phyloP scores from a whole-genome alignment of 352 stramenopile species.

The Pythium vanterpoolii region DNA sequence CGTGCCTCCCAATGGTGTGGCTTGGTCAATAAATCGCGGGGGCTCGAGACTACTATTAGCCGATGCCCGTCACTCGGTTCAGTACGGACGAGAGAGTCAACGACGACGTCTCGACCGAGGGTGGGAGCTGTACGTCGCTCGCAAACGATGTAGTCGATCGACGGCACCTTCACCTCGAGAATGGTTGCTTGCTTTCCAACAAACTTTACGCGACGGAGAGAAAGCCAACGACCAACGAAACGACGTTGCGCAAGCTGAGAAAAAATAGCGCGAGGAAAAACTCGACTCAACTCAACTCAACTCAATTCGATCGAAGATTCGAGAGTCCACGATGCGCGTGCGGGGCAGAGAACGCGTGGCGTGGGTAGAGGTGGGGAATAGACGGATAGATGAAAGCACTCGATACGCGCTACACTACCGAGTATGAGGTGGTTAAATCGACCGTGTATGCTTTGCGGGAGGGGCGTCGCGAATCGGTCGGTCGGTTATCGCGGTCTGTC shows the following conservation, averaged over 20 bases:
- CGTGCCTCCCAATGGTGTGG: slow-evolving; percentile 3
- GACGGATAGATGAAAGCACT: neutral
- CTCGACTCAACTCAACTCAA: no score
- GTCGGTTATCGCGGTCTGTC: slow-evolving; percentile 5
- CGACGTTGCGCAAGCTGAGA: neutral
- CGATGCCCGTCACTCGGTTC: slow-evolving; percentile 46
- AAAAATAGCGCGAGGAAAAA: no score
- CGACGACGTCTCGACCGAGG: slow-evolving; percentile 43
- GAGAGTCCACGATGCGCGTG: neutral
- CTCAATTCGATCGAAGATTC: neutral
- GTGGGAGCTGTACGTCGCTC: slow-evolving; percentile 34
- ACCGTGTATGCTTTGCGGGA: neutral
- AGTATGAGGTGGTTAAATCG: neutral
- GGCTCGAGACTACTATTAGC: slow-evolving; percentile 37
- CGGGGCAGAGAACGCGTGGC: neutral
- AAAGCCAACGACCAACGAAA: slow-evolving; percentile 18
- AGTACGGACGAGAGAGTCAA: slow-evolving; percentile 27
- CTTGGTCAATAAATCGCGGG: neutral
- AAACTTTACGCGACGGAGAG: neutral
- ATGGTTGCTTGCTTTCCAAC: slow-evolving; percentile 3
- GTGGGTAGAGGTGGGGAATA: no score
- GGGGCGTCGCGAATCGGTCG: neutral
- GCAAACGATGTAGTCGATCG: slow-evolving; percentile 13
- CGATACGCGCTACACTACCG: neutral
- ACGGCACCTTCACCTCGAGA: slow-evolving; percentile 9